phyloP scores from a whole-genome alignment of 1,284 basidiomycete species.

The Rhodotorula glutinis region DNA sequence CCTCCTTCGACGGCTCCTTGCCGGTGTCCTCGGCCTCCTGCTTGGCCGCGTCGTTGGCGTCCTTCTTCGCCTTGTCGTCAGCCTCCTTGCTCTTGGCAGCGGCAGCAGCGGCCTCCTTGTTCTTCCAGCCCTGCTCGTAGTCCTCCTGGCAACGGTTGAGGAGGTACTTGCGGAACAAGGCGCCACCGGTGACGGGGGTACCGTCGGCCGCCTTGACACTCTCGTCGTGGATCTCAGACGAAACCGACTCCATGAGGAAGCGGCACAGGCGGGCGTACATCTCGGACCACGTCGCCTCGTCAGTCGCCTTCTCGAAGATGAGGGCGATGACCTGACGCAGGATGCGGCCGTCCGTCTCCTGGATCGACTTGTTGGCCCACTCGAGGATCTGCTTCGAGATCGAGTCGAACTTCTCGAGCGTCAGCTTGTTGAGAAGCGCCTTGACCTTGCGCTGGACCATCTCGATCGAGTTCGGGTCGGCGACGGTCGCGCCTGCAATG shows the following conservation, averaged over 20 bases:
- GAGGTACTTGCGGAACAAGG: conserved; percentile 83
- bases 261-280: conserved; percentile 95
- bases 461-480: conserved; percentile 33
- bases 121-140: conserved; percentile 78
- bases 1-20: conserved; percentile 47
- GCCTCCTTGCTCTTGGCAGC: conserved; percentile 57
- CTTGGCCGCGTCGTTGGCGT: conserved; percentile 52
- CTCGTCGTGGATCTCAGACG: conserved; percentile 79
- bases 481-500: conserved; percentile 43
- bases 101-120: conserved; percentile 55
- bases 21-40: conserved; percentile 44
- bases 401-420: conserved; percentile 93
- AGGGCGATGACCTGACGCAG: conserved; percentile 93
- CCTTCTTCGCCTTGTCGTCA: conserved; percentile 57
- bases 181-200: conserved; percentile 78
- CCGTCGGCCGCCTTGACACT: conserved; percentile 71
- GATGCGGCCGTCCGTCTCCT: conserved; percentile 88
- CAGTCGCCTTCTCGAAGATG: conserved; percentile 95
- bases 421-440: conserved; percentile 89
- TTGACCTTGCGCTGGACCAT: conserved; percentile 93
- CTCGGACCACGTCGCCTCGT: conserved; percentile 91
- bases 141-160: conserved; percentile 91
- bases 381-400: conserved; percentile 88
- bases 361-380: conserved; percentile 90
- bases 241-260: conserved; percentile 89